phyloP scores from a whole-genome alignment of 2,329 filamentous ascomycete genomes.

The Beauveria sp. region DNA sequence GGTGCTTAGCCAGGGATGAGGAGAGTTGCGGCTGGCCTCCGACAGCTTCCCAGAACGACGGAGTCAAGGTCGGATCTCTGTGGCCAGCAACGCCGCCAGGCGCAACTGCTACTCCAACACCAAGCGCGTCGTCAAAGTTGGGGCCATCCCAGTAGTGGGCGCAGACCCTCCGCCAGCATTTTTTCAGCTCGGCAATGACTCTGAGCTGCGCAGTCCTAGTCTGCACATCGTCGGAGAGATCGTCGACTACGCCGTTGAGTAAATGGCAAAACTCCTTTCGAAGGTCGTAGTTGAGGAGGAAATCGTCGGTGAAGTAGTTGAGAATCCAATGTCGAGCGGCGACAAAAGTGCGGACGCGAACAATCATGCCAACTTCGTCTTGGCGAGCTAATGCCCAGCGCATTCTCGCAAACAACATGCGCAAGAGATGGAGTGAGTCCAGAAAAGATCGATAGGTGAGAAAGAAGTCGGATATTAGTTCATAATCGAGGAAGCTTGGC shows the following conservation, averaged over 20 bases:
- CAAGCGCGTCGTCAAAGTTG: conserved; percentile 55
- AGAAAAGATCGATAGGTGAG: conserved; percentile 88
- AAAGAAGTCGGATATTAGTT: conserved; percentile 95
- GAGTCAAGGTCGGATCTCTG: conserved; percentile 47
- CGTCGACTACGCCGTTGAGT: conserved; percentile 61
- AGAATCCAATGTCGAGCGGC: conserved; percentile 94
- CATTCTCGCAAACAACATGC: conserved; percentile 76
- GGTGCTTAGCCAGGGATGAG: conserved; percentile 19
- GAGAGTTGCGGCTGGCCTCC: conserved; percentile 35
- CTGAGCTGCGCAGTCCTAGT: conserved; percentile 58
- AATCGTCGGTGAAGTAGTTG: conserved; percentile 96
- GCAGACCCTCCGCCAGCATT: conserved; percentile 92
- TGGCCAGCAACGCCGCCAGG: conserved; percentile 67
- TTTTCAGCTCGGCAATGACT: conserved; percentile 88
- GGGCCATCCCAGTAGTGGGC: conserved; percentile 79
- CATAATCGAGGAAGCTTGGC: conserved; percentile 91
- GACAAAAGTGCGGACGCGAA: conserved; percentile 92
- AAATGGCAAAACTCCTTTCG: conserved; percentile 72
- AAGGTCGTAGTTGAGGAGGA: conserved; percentile 66
- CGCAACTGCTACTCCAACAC: conserved; percentile 58
- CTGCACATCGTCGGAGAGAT: conserved; percentile 38
- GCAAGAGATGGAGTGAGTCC: conserved; percentile 65
- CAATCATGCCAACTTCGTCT: conserved; percentile 83
- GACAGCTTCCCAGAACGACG: conserved; percentile 44
- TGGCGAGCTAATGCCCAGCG: conserved; percentile 75